Conservation (phyloP, 345 rosid genomes). For the Dipteronia sinensis region DNA sequence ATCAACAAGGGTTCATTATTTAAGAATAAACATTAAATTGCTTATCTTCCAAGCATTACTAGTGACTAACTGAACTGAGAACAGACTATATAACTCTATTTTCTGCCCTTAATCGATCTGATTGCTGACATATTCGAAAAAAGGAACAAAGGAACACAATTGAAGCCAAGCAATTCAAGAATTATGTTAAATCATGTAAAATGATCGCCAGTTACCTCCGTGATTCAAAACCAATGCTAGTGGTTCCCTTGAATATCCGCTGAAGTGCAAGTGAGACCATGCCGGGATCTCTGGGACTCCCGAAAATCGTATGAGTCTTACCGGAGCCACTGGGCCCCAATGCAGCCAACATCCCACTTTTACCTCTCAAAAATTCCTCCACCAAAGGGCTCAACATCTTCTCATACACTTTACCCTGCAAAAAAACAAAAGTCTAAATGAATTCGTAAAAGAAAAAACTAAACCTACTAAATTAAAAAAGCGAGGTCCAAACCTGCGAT, state of each 20-base stretch:
- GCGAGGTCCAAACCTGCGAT: slow-evolving; percentile 52
- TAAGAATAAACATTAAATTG: too few relatives aligned
- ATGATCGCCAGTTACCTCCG: slow-evolving; percentile 44
- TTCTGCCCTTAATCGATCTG: background rate
- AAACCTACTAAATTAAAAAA: background rate
- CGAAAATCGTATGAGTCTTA: slow-evolving; percentile 90
- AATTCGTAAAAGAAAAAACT: background rate
- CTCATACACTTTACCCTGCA: slow-evolving; percentile 66
- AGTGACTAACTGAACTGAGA: background rate
- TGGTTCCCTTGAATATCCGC: slow-evolving; percentile 47
- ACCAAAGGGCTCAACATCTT: slow-evolving; percentile 75
- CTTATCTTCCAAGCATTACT: background rate
- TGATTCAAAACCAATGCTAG: slow-evolving; percentile 22
- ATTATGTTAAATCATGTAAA: background rate
- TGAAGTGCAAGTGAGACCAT: slow-evolving; percentile 69
- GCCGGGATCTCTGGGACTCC: slow-evolving; percentile 71
- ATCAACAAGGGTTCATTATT: background rate
- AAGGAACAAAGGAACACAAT: background rate
- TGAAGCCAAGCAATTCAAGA: background rate
- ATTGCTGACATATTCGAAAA: background rate
- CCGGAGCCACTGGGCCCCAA: slow-evolving; percentile 93
- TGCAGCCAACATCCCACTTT: slow-evolving; percentile 85
- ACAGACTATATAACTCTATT: background rate
- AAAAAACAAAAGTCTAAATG: background rate
- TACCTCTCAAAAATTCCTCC: slow-evolving; percentile 74